phyloP scores from a whole-genome alignment of 371 early-diverging fungal species.

The Mortierella sp. region DNA sequence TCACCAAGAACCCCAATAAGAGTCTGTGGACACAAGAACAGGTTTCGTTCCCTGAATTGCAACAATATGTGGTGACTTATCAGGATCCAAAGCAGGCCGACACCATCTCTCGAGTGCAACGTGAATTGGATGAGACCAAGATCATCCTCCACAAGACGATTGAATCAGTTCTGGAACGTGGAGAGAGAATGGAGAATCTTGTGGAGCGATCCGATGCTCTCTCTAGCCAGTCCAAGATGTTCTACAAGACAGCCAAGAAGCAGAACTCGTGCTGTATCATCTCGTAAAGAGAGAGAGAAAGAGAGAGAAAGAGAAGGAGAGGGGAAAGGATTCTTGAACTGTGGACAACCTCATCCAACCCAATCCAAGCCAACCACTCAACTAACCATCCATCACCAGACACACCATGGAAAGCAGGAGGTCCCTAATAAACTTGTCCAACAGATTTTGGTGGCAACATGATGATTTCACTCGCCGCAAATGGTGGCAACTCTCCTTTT shows the following conservation, averaged over 20 bases:
- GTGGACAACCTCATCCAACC: no score
- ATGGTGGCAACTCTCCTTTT: no score
- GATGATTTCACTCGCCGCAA: not conserved
- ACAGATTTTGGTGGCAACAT: conserved; percentile 19
- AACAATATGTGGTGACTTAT: conserved; percentile 78
- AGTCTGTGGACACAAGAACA: conserved; percentile 59
- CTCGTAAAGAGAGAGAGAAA: conserved; percentile 31
- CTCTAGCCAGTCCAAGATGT: conserved; percentile 93
- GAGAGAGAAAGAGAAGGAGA: conserved; percentile 1
- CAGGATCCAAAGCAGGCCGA: conserved; percentile 97
- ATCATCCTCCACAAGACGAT: conserved; percentile 97
- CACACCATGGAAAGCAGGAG: conserved; percentile 2
- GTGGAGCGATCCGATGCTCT: conserved; percentile 92
- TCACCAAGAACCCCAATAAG: conserved; percentile 69
- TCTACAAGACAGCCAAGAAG: conserved; percentile 98
- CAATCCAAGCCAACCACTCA: no score
- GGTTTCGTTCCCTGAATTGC: conserved; percentile 74
- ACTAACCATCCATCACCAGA: no score
- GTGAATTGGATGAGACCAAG: conserved; percentile 98
- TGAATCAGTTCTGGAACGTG: conserved; percentile 94
- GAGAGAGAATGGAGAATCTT: conserved; percentile 96
- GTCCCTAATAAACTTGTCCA: no score
- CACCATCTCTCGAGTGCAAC: conserved; percentile 94
- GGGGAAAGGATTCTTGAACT: conserved; percentile 1
- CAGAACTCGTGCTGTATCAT: conserved; percentile 91